These are phyloP conservation scores for Exsudoporus floridanus DNA, from an alignment of 1,284 basidiomycete species.

Conservation along the genomic window DNA sequence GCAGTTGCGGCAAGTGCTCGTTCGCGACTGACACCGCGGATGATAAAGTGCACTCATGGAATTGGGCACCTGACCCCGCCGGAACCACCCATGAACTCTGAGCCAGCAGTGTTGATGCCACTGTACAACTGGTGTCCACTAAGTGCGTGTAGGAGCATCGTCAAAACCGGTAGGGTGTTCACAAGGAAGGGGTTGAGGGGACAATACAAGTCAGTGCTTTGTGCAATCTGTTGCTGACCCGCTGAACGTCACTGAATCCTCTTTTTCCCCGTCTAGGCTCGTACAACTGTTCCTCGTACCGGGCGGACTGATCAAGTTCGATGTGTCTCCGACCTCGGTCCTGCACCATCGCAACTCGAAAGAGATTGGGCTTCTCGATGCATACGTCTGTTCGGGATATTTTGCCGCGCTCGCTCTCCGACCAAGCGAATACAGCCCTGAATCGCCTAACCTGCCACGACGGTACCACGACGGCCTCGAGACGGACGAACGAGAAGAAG, in stretches of 20 bases:
- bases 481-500: slow-evolving; percentile 73
- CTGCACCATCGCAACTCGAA: slow-evolving; percentile 50
- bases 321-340: slow-evolving; percentile 50
- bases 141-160: slow-evolving; percentile 70
- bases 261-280: slow-evolving; percentile 42
- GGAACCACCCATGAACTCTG: slow-evolving; percentile 50
- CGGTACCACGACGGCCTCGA: slow-evolving; percentile 79
- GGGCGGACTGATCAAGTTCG: slow-evolving; percentile 65
- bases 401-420: slow-evolving; percentile 67
- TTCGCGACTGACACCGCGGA: slow-evolving; percentile 57
- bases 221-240: neutral
- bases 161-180: slow-evolving; percentile 69
- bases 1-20: slow-evolving; percentile 51
- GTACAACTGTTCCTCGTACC: slow-evolving; percentile 66
- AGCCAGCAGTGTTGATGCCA: slow-evolving; percentile 55
- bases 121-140: slow-evolving; percentile 83
- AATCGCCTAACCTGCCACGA: slow-evolving; percentile 52
- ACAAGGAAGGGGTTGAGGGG: slow-evolving; percentile 65
- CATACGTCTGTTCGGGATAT: slow-evolving; percentile 77
- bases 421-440: slow-evolving; percentile 57
- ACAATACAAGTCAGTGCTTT: slow-evolving; percentile 61
- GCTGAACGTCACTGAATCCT: neutral
- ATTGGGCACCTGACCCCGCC: slow-evolving; percentile 45
- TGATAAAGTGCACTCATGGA: slow-evolving; percentile 36
- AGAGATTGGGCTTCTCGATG: slow-evolving; percentile 66